Percentiles rank a stretch among this genome's conserved stretches.
Evolutionary conservation across 2,329 filamentous ascomycete genomes (phyloP).

Genomic region (Penicillium sp.): DNA sequence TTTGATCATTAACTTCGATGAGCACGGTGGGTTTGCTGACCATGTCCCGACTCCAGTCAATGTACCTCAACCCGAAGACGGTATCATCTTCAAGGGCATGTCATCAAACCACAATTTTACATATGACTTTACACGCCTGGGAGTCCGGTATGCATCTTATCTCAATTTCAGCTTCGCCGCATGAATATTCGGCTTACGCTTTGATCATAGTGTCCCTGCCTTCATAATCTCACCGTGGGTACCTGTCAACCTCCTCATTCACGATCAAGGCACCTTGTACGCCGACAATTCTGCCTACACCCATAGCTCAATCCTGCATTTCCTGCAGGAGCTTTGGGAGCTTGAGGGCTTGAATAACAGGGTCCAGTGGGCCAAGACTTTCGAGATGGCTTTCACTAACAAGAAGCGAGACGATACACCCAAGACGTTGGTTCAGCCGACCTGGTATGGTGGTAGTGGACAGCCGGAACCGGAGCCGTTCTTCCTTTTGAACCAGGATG

Average conservation of each 20-base stretch:
- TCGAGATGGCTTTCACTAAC: constrained; percentile 36
- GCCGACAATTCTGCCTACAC: constrained; percentile 39
- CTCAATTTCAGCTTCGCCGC: background rate
- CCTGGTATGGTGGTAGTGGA: constrained; percentile 35
- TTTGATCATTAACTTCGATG: constrained; percentile 43
- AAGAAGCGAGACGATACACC: constrained; percentile 26
- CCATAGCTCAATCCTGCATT: constrained; percentile 41
- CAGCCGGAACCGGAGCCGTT: constrained; percentile 35
- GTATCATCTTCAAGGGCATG: constrained; percentile 30
- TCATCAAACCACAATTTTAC: constrained; percentile 35
- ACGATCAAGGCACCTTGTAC: constrained; percentile 40
- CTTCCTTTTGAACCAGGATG: constrained; percentile 33
- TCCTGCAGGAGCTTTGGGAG: constrained; percentile 42
- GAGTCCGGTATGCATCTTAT: constrained; percentile 30
- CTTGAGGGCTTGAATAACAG: constrained; percentile 43
- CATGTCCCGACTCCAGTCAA: constrained; percentile 40
- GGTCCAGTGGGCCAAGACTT: constrained; percentile 45
- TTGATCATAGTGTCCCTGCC: constrained; percentile 31
- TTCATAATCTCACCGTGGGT: constrained; percentile 39
- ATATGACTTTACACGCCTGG: constrained; percentile 42
- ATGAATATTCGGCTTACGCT: background rate
- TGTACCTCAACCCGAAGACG: constrained; percentile 35
- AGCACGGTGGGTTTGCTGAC: constrained; percentile 44
- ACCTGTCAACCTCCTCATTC: constrained; percentile 35
- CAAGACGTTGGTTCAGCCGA: constrained; percentile 31